Base-by-base conservation (phyloP, 306 rosid genomes). In the Bauhinia variegata region DNA sequence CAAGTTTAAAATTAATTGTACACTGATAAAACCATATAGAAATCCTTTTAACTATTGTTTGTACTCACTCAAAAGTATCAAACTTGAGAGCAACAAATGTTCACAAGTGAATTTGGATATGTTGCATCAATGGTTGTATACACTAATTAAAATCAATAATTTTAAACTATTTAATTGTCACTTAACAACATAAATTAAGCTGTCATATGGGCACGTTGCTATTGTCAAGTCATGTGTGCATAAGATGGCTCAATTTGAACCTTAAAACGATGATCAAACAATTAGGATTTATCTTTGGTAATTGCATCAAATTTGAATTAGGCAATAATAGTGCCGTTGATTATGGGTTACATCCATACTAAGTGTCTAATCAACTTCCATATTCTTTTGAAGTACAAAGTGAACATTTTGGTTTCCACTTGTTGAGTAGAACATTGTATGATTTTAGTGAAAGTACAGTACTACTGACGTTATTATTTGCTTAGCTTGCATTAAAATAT, bases 51-150 rank as follows among this genome's bases (percentile, higher is more conserved):
- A 43, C n/a, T 18, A 41, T 70, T 68, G 77, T 46, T 70, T 66
- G 74, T 59, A 52, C 72, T 56, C 71, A 10, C 54, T 60, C 51
- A 42, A 82, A 75, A 72, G 86, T 48, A 63, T 50, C 47, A 59
- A 67, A 78, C 65, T 73, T 76, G 48, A 54, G 56, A 72, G 73
- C 68, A 63, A 64, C 60, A 78, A 63, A 60, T 59, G 85, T 83
- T 39, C 77, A 13, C 0, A 42, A 72, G 75, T 23, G n/a, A n/a
- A n/a, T n/a, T n/a, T n/a, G n/a, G n/a, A n/a, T n/a, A n/a, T n/a
- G n/a, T n/a, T n/a, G n/a, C n/a, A n/a, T n/a, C n/a, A n/a, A n/a
- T n/a, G n/a, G n/a, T n/a, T n/a, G n/a, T n/a, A n/a, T n/a, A n/a
- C n/a, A n/a, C n/a, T n/a, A n/a, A n/a, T n/a, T n/a, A n/a, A n/a